Base-by-base conservation (phyloP, 1,284 basidiomycete species). In the Hemileccinum hortonii region DNA sequence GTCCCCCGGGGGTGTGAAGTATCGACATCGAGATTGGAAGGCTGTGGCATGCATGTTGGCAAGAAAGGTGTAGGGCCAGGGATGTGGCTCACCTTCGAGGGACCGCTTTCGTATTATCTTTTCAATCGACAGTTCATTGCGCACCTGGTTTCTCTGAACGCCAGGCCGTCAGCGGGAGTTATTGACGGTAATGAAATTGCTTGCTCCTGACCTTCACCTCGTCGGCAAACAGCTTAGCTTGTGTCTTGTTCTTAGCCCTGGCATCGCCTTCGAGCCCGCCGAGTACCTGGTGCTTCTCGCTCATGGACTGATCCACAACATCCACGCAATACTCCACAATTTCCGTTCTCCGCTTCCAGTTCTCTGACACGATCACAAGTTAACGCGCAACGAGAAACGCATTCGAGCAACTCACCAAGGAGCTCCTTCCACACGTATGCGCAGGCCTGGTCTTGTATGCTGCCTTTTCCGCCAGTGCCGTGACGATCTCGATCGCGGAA, bases 311-410 rank as follows among this genome's bases (percentile, higher is more conserved):
- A 62, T 90, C 86, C 41, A 92, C 81, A 1, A 90, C 86, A 32
- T 74, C 69, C 15, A 86, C 81, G 58, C 92, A 95, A 68, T 91
- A 95, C 14, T 85, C 77, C 36, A 94, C 79, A 51, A 95, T 80
- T 56, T 88, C 83, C 53, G 83, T 83, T 55, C 92, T 79, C 48
- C 87, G 83, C 59, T 82, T 84, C 92, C 92, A 94, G 56, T 93
- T 93, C 47, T 83, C 90, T 92, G 58, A 49, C 40, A 43, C 39
- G 55, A 57, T 65, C 56, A 37, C 51, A 30, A 54, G 29, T 29
- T 29, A 29, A 29, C 29, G n/a, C n/a, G n/a, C n/a, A n/a, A n/a
- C n/a, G 58, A 39, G 58, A 51, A 52, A 54, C 33, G 22, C 49
- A 30, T 30, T 29, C 16, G 36, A 50, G 47, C 62, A 40, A 37